Percentiles rank a stretch among this genome's conserved stretches.
These are phyloP conservation scores for Tuber microsphaerosporum DNA, from an alignment of 495 filamentous ascomycete genomes.

Conservation along the genomic window DNA sequence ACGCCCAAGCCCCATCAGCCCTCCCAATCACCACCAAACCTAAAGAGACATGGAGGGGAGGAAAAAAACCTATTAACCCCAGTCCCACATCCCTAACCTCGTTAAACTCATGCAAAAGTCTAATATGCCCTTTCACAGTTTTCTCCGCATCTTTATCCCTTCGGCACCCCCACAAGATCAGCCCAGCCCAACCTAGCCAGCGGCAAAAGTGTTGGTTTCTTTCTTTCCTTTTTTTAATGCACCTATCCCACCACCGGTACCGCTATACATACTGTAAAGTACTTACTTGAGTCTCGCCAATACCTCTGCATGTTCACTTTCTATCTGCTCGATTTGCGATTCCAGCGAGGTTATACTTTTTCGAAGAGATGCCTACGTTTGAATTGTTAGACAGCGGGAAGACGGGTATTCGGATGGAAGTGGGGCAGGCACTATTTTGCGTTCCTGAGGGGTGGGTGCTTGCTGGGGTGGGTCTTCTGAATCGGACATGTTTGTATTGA, in stretches of 20 bases:
- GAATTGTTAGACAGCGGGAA: neutral
- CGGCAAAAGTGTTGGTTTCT: neutral
- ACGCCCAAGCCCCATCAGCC: neutral
- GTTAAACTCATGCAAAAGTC: constrained; percentile 39
- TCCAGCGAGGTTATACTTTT: neutral
- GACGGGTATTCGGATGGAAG: neutral
- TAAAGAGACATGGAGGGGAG: neutral
- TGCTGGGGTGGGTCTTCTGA: neutral
- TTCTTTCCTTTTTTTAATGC: neutral
- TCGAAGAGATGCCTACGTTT: neutral
- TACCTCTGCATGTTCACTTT: neutral
- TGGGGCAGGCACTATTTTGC: neutral
- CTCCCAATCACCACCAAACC: neutral
- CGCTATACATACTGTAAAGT: neutral
- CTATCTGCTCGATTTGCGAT: neutral
- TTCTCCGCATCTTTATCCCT: constrained; percentile 16
- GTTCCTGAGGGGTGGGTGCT: neutral
- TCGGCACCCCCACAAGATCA: neutral
- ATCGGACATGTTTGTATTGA: neutral
- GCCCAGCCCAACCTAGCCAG: neutral
- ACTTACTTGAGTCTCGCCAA: constrained; percentile 3
- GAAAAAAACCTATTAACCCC: constrained; percentile 33
- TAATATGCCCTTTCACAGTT: constrained; percentile 39
- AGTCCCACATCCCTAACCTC: constrained; percentile 40
- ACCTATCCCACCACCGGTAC: neutral